Base-by-base conservation (phyloP, 306 rosid species). In the Vigna trinervia region DNA sequence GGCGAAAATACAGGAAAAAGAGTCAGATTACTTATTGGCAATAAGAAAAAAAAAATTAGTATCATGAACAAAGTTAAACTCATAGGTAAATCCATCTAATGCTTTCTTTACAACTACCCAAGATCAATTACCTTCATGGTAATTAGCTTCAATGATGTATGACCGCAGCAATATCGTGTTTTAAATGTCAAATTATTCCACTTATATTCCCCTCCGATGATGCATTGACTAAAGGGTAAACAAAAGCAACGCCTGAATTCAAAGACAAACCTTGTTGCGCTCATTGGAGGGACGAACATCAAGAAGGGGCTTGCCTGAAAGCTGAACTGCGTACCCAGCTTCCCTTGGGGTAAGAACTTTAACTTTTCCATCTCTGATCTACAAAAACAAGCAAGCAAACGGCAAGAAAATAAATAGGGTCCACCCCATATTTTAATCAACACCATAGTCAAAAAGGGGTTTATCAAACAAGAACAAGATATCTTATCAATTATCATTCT, bases 231-330 rank as follows among this genome's bases (percentile, higher is more conserved):
- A 12, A 43, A 43, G 78, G 50, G 51, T 61, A 66, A 77, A 52
- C 19, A 65, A 68, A 71, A 53, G 46, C 17, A 36, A 65, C 36
- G 43, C 41, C 11, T 51, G 57, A 38, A 50, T 54, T 10, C 22
- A 69, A 41, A 60, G 82, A 60, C 54, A 78, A 81, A 85, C 99
- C 99, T 90, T 95, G 51, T 83, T 46, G 84, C 81, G 96, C 66
- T 95, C 99, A 74, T 83, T 86, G 8, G 99, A 86, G 59, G 97
- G 99, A 46, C 94, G 97, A 66, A 92, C 97, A 88, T 95, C 97
- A 48, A 95, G 94, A 78, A 95, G 85, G 82, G 96, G 86, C 82
- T 89, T 90, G 88, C 87, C 88, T 56, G 97, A 90, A 81, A 95
- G 97, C 80, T 90, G 97, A 86, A 89, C 86, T 41, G 99, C 97